Percentiles rank a stretch among this genome's conserved stretches.
phyloP scores from a whole-genome alignment of 805 yeast species.

The Yarrowia alimentaria region DNA sequence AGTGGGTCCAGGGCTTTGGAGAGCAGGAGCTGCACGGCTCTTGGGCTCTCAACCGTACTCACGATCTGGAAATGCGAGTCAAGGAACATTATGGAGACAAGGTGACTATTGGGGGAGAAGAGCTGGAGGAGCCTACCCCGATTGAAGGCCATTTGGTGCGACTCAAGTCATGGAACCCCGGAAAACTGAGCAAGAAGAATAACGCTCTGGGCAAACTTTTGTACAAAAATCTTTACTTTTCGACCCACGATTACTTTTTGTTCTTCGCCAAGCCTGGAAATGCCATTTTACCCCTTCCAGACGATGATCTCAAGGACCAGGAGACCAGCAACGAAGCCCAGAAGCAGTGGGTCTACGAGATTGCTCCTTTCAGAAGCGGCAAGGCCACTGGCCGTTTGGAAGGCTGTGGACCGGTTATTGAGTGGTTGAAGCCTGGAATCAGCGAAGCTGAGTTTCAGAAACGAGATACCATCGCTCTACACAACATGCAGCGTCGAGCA shows the following conservation, averaged over 20 bases:
- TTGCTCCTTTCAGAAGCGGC: slow-evolving; percentile 57
- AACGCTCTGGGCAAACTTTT: slow-evolving; percentile 43
- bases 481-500: slow-evolving; percentile 63
- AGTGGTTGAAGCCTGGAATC: slow-evolving; percentile 37
- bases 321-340: slow-evolving; percentile 36
- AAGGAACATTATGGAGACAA: slow-evolving; percentile 36
- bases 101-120: slow-evolving; percentile 33
- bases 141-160: slow-evolving; percentile 78
- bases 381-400: slow-evolving; percentile 51
- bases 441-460: slow-evolving; percentile 42
- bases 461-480: slow-evolving; percentile 58
- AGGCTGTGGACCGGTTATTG: slow-evolving; percentile 51
- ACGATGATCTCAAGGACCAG: slow-evolving; percentile 42
- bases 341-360: slow-evolving; percentile 43
- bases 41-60: slow-evolving; percentile 47
- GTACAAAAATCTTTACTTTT: slow-evolving; percentile 60
- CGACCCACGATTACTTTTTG: slow-evolving; percentile 59
- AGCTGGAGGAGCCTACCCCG: slow-evolving; percentile 60
- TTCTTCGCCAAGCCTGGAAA: slow-evolving; percentile 54
- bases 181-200: slow-evolving; percentile 35
- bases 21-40: slow-evolving; percentile 46
- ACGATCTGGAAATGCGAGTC: slow-evolving; percentile 60
- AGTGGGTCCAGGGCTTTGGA: slow-evolving; percentile 57
- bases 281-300: slow-evolving; percentile 58
- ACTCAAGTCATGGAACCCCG: slow-evolving; percentile 52